These are phyloP conservation scores for Blastocladiella emersonii DNA, from an alignment of 371 early-diverging fungal species.

Conservation along the genomic window DNA sequence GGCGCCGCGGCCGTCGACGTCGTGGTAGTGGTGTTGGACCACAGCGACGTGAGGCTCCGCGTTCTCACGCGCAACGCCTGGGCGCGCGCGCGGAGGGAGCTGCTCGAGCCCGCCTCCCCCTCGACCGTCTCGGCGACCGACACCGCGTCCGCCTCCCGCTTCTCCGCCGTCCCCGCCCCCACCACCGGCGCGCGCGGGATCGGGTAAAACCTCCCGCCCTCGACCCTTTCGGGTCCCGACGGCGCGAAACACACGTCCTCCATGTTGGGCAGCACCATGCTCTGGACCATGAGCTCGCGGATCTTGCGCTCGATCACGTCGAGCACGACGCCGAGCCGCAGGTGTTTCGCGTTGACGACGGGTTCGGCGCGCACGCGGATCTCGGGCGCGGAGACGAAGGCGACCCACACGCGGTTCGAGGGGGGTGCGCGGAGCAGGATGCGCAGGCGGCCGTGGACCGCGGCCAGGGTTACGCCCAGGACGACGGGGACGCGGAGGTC, in stretches of 20 bases:
- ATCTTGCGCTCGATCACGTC: slow-evolving; percentile 72
- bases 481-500: slow-evolving; percentile 55
- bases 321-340: slow-evolving; percentile 62
- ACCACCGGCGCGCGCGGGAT: no score
- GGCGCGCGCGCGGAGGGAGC: no score
- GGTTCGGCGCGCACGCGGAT: slow-evolving; percentile 72
- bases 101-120: no score
- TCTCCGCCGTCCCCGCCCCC: no score
- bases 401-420: slow-evolving; percentile 78
- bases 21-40: no score
- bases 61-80: no score
- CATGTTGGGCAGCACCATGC: slow-evolving; percentile 77
- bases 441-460: slow-evolving; percentile 57
- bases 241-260: slow-evolving; percentile 61
- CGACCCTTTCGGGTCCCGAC: not conserved
- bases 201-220: not conserved
- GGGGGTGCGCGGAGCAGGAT: slow-evolving; percentile 72
- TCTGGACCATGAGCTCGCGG: slow-evolving; percentile 61
- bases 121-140: no score
- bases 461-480: slow-evolving; percentile 52
- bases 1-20: no score
- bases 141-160: no score
- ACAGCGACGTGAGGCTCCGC: no score
- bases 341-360: slow-evolving; percentile 66
- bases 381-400: slow-evolving; percentile 64